Percentiles rank a stretch among this genome's conserved stretches.
Evolutionary conservation across 2,329 filamentous ascomycete species (phyloP).

Genomic region (Talaromyces atroroseus): DNA sequence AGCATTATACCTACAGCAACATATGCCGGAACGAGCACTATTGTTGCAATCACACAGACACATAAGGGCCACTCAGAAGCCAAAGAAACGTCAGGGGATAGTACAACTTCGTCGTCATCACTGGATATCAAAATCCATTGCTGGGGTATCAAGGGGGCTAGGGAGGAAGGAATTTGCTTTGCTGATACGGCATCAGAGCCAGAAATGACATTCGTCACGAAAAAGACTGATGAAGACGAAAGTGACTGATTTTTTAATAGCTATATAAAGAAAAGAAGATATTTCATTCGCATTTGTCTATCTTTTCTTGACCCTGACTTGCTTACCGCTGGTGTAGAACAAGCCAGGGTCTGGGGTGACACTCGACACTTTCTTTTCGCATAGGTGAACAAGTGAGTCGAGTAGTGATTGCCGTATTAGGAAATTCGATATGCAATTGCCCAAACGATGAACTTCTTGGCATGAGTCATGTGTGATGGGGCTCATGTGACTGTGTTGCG

Average conservation of each 20-base stretch:
- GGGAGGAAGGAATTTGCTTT: slow-evolving; percentile 42
- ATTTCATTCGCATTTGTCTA: not conserved
- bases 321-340: not conserved
- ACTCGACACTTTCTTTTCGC: not conserved
- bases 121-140: slow-evolving; percentile 38
- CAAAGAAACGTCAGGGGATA: slow-evolving; percentile 13
- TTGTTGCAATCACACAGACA: slow-evolving; percentile 36
- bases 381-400: not conserved
- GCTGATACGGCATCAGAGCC: slow-evolving; percentile 41
- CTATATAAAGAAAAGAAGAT: not conserved
- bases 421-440: slow-evolving; percentile 1
- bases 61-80: slow-evolving; percentile 20
- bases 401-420: not conserved
- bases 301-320: not conserved
- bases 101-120: not conserved
- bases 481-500: slow-evolving; percentile 4
- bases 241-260: not conserved
- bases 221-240: not conserved
- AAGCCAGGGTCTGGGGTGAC: not conserved
- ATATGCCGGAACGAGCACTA: slow-evolving; percentile 46
- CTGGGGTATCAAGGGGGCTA: slow-evolving; percentile 43
- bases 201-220: slow-evolving; percentile 31
- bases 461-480: slow-evolving; percentile 1
- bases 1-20: slow-evolving; percentile 33
- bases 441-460: not conserved